Evolutionary conservation across 768 basidiomycete species (phyloP), one percentile per base, ranked within the genome.

Genomic region (Termitomyces sp.): DNA sequence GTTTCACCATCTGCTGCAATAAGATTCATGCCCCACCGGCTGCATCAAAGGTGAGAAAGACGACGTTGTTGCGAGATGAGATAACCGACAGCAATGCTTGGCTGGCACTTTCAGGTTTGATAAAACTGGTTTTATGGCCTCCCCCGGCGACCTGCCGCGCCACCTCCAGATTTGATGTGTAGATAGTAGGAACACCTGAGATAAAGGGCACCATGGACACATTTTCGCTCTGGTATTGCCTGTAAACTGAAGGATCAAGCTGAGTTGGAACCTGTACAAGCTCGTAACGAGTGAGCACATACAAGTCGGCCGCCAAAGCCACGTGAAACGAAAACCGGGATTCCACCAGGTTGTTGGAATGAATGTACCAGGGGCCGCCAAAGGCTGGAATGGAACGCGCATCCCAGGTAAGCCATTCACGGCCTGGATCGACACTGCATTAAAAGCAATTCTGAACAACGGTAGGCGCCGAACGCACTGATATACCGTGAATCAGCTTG

Each of bases 1-100:
- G 61, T 65, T 7, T 77, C 73, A 3, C 71, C 74, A 49, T 77
- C 74, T 1, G 74, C 68, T 8, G 76, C 70, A n/a, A 76, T 61
- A 8, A 81, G 65, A 55, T 79, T 81, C 67, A 72, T 70, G 2
- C 79, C 79, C 68, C 74, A 79, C 15, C 74, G 55, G 1, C 73
- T 75, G 68, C 58, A 70, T 57, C 12, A 64, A 2, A 15, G 38
- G 52, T 35, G 53, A 55, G 41, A 42, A 32, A 26, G 11, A 57
- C 28, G 37, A 1, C 38, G 11, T 50, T 14, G 0, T 17, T 24
- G 26, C 28, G 0, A 35, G 44, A 52, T n/a, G 21, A 41, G 4
- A 38, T 43, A 12, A 64, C 74, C 17, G 51, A 75, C 76, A 71
- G 48, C 21, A 76, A 57, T 1, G 68, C 60, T 14, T 28, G 54